Evolutionary conservation across 2,329 filamentous ascomycete genomes (phyloP).

Genomic region (Hymenoscyphus repandus): DNA sequence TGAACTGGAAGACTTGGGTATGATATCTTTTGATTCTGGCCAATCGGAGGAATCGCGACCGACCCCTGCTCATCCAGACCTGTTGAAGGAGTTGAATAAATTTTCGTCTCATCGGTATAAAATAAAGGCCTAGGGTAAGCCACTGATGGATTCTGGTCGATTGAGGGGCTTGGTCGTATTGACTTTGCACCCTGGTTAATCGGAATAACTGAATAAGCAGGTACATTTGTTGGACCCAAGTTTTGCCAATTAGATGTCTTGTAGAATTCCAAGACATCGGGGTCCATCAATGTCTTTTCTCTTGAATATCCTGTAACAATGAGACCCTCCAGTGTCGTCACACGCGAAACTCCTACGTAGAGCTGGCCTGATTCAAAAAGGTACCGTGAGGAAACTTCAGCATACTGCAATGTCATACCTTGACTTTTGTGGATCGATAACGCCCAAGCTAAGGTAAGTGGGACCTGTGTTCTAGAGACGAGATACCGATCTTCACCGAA

Average conservation of each 20-base stretch:
- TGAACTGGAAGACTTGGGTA: no score
- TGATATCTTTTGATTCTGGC: no score
- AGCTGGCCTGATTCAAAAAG: conserved; percentile 27
- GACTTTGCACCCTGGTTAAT: not conserved
- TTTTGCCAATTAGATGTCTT: conserved; percentile 23
- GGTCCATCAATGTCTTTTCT: conserved; percentile 17
- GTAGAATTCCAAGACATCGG: conserved; percentile 26
- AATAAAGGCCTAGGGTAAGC: no score
- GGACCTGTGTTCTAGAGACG: conserved; percentile 42
- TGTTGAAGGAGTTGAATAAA: no score
- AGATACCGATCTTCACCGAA: conserved; percentile 13
- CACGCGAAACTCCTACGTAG: conserved; percentile 27
- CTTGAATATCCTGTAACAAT: conserved; percentile 20
- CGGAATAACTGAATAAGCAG: not conserved
- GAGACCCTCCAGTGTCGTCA: conserved; percentile 21
- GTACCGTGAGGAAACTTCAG: conserved; percentile 22
- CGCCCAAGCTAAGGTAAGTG: conserved; percentile 90
- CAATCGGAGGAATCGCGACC: no score
- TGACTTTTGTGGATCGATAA: conserved; percentile 96
- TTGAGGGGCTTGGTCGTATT: no score
- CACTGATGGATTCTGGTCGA: no score
- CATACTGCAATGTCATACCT: conserved; percentile 61
- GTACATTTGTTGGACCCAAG: conserved; percentile 1
- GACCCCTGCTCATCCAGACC: no score
- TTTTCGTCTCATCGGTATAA: no score